Evolutionary conservation across 1,139 yeast species (phyloP).

Genomic region (Pichia sp.): DNA sequence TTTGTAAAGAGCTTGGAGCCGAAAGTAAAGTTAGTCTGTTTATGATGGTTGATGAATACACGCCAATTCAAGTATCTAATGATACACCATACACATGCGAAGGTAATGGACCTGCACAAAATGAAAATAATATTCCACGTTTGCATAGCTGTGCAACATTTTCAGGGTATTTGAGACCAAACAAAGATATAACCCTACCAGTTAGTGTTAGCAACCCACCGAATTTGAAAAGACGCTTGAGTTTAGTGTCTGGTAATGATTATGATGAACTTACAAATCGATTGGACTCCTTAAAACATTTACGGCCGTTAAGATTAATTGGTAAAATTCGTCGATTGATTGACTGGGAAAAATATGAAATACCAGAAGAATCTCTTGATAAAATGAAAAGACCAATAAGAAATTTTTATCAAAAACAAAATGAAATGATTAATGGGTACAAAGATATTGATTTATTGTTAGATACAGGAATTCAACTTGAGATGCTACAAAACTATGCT

Average conservation of each 20-base stretch:
- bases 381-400: conserved; percentile 27
- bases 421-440: conserved; percentile 51
- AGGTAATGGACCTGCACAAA: background rate
- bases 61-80: background rate
- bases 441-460: conserved; percentile 57
- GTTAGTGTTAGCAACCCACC: conserved; percentile 20
- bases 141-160: conserved; percentile 11
- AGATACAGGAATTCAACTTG: conserved; percentile 65
- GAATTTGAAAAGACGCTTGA: conserved; percentile 18
- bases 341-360: conserved; percentile 41
- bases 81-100: background rate
- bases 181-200: conserved; percentile 4
- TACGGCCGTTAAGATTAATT: conserved; percentile 52
- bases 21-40: background rate
- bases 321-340: conserved; percentile 36
- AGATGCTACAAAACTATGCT: conserved; percentile 59
- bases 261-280: conserved; percentile 18
- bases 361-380: conserved; percentile 25
- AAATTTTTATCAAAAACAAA: conserved; percentile 45
- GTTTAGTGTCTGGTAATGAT: conserved; percentile 17
- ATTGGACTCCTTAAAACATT: conserved; percentile 32
- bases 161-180: background rate
- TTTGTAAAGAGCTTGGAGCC: no score
- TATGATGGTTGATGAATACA: background rate
- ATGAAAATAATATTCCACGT: background rate